Evolutionary conservation across 2,329 filamentous ascomycete genomes (phyloP).

Genomic region (Keithomyces neogunnii): DNA sequence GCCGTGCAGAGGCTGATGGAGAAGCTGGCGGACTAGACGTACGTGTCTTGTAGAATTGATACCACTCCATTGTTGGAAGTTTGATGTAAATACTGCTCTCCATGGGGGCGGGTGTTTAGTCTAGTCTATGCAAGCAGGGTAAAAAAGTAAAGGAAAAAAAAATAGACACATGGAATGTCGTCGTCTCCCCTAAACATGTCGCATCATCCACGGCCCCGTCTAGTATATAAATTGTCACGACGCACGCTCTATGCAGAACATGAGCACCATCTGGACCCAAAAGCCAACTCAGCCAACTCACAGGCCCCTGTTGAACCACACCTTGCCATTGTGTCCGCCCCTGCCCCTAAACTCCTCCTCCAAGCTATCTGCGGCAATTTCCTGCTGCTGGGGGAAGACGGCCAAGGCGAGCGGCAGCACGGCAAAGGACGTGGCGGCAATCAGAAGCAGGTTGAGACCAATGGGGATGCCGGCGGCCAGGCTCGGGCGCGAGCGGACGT

Average conservation of each 20-base stretch:
- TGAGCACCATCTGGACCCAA: neutral
- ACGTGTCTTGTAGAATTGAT: neutral
- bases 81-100: too few relatives aligned
- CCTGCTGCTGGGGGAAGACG: conserved; percentile 87
- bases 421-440: conserved; percentile 77
- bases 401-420: conserved; percentile 84
- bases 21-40: conserved; percentile 16
- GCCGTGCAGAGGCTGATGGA: conserved; percentile 46
- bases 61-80: neutral
- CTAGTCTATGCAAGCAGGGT: too few relatives aligned
- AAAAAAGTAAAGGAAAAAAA: too few relatives aligned
- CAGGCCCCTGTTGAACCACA: conserved; percentile 97
- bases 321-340: conserved; percentile 70
- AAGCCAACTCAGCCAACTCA: conserved; percentile 27
- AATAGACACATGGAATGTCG: too few relatives aligned
- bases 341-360: conserved; percentile 81
- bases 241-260: too few relatives aligned
- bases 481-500: conserved; percentile 69
- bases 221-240: too few relatives aligned
- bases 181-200: too few relatives aligned
- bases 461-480: conserved; percentile 47
- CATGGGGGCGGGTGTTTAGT: too few relatives aligned
- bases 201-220: too few relatives aligned
- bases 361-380: conserved; percentile 63
- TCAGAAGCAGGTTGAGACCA: conserved; percentile 80